phyloP scores from a whole-genome alignment of 345 rosid genomes.

The Fremontodendron californicum region DNA sequence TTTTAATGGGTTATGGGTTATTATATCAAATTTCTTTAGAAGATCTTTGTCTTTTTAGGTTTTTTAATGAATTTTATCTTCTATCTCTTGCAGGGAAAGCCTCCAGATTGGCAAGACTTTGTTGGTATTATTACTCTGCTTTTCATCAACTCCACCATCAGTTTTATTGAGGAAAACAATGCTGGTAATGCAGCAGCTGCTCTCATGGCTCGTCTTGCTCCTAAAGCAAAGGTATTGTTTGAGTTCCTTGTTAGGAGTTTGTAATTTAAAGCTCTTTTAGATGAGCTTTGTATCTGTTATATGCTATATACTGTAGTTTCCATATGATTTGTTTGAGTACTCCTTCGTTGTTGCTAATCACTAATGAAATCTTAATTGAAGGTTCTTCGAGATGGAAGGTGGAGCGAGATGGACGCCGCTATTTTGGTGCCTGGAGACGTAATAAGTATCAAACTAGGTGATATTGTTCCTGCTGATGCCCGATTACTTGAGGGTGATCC shows the following conservation, averaged over 20 bases:
- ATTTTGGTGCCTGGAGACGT: constrained; percentile 91
- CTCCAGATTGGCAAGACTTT: constrained; percentile 99
- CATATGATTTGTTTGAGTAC: background rate
- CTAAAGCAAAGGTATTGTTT: constrained; percentile 77
- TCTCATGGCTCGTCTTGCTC: constrained; percentile 96
- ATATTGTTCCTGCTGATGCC: constrained; percentile 96
- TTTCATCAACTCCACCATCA: constrained; percentile 90
- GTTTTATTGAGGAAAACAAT: constrained; percentile 94
- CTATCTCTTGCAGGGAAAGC: constrained; percentile 59
- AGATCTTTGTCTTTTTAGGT: background rate
- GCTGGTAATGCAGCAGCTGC: constrained; percentile 99
- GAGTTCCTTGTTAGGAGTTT: background rate
- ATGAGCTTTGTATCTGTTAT: background rate
- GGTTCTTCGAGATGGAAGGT: constrained; percentile 96
- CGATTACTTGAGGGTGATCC: constrained; percentile 96
- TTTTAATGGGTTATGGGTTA: background rate
- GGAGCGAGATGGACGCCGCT: constrained; percentile 93
- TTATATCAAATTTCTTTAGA: background rate
- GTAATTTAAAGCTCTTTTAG: background rate
- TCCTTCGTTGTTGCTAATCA: background rate
- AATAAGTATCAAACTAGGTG: constrained; percentile 86
- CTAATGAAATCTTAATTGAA: constrained; percentile 22
- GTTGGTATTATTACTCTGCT: constrained; percentile 91
- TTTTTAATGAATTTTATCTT: background rate
- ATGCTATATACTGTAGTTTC: background rate